phyloP scores from a whole-genome alignment of 2,329 filamentous ascomycete genomes.

The Beauveria asiatica region DNA sequence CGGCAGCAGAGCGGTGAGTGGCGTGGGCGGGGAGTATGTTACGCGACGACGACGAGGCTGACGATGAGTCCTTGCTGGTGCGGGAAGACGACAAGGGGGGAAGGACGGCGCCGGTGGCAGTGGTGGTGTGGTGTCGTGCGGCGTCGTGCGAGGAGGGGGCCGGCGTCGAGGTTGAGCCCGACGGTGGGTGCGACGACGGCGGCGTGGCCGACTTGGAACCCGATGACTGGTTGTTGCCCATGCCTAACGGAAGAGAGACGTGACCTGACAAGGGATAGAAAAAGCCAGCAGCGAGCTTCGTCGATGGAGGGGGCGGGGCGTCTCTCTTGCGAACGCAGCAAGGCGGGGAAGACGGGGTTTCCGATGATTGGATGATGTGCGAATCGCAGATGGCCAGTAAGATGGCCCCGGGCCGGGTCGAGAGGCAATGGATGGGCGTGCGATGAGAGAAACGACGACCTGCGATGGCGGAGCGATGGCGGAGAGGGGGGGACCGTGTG shows the following conservation, averaged over 20 bases:
- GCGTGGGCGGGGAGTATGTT: constrained; percentile 48
- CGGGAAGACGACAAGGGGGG: constrained; percentile 1
- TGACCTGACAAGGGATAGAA: background rate
- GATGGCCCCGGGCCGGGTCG: background rate
- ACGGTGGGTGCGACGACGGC: constrained; percentile 10
- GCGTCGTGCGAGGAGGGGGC: background rate
- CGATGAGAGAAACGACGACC: background rate
- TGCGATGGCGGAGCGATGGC: background rate
- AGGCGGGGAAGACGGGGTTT: constrained; percentile 6
- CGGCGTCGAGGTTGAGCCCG: constrained; percentile 16
- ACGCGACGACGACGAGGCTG: constrained; percentile 29
- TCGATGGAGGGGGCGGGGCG: constrained; percentile 1
- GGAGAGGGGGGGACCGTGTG: background rate
- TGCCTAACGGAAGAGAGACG: constrained; percentile 11
- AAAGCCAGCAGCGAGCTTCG: background rate
- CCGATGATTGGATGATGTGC: background rate
- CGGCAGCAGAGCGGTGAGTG: constrained; percentile 47
- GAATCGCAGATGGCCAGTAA: background rate
- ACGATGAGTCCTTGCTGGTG: constrained; percentile 10
- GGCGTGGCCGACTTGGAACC: constrained; percentile 29
- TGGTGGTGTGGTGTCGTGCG: background rate
- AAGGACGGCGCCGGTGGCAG: background rate
- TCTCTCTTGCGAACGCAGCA: background rate
- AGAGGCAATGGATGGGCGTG: background rate
- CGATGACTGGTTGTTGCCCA: constrained; percentile 32